Evolutionary conservation across 1,284 basidiomycete species (phyloP).

Genomic region (Meira miltonrushii): DNA sequence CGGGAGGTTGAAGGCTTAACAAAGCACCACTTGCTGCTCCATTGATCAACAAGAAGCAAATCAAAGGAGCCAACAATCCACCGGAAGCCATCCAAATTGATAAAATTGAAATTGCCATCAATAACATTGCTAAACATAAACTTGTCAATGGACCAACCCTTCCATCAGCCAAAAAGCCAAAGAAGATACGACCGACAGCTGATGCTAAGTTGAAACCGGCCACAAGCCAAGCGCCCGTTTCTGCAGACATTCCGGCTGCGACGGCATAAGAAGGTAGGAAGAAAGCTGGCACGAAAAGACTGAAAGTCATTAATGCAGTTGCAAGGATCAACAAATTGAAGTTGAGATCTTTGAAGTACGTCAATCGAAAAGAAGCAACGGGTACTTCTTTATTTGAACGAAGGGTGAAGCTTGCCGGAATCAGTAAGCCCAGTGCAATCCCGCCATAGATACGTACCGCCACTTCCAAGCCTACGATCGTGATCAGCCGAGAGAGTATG

Average conservation of each 20-base stretch:
- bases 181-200: conserved; percentile 24
- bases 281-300: conserved; percentile 53
- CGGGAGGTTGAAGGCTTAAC: conserved; percentile 28
- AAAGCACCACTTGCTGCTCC: conserved; percentile 29
- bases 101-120: conserved; percentile 25
- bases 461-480: conserved; percentile 35
- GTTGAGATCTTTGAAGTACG: conserved; percentile 36
- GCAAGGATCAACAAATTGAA: conserved; percentile 47
- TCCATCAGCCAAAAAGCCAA: conserved; percentile 31
- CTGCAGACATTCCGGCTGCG: conserved; percentile 34
- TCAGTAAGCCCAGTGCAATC: conserved; percentile 17
- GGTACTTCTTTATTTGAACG: conserved; percentile 11
- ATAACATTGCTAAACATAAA: conserved; percentile 20
- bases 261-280: conserved; percentile 52
- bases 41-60: conserved; percentile 30
- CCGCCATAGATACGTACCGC: conserved; percentile 35
- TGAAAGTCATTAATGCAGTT: conserved; percentile 49
- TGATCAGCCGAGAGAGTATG: conserved; percentile 27
- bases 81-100: conserved; percentile 26
- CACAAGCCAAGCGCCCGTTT: conserved; percentile 42
- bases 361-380: conserved; percentile 8
- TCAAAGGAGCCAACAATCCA: conserved; percentile 20
- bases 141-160: conserved; percentile 29
- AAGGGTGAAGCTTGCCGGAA: conserved; percentile 20
- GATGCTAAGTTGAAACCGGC: conserved; percentile 34